Evolutionary conservation across 139 green algal genomes (phyloP), one percentile per base, ranked within the genome.

Genomic region (Nannochloris sp.): DNA sequence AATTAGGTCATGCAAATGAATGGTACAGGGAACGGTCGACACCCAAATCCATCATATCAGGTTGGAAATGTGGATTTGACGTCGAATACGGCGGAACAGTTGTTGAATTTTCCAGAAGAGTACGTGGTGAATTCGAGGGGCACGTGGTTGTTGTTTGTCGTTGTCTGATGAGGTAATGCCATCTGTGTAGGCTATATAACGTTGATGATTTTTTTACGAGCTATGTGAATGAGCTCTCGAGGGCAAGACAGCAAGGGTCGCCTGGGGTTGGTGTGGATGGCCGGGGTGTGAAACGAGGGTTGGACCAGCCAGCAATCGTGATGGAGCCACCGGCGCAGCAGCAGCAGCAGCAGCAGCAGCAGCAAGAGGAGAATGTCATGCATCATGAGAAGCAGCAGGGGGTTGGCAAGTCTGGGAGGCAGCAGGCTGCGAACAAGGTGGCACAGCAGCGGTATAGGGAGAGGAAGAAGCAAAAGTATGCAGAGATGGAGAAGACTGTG

Each of bases 401-500:
- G 1, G 11, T 12, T 40, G 33, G 33, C 33, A 40, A 40, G 33
- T 40, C 33, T 53, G 46, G 46, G 46, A 68, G 65, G 20, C 70
- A 78, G 60, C 71, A 78, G 66, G 64, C 69, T 60, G 67, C 66
- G 6, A 78, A 78, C 43, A 78, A 78, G 50, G 30, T 76, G 36
- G 71, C 67, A 53, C 67, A 76, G 53, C 68, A 78, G 71, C 50
- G 71, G 44, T 78, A 78, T 61, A 61, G 71, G n/a, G 71, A 78
- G 59, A 60, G 71, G 30, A 78, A 78, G 61, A 78, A 78, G 59
- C 49, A 64, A 17, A 78, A 76, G 59, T 76, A 63, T 50, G 11
- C 45, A 46, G 67, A 76, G 37, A 61, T 78, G 60, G 71, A 78
- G 56, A 17, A 43, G 17, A 45, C 46, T 45, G 63, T 76, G n/a